These are phyloP conservation scores for Pseudogymnoascus sp. DNA, from an alignment of 2,329 filamentous ascomycete species.

Conservation along the genomic window DNA sequence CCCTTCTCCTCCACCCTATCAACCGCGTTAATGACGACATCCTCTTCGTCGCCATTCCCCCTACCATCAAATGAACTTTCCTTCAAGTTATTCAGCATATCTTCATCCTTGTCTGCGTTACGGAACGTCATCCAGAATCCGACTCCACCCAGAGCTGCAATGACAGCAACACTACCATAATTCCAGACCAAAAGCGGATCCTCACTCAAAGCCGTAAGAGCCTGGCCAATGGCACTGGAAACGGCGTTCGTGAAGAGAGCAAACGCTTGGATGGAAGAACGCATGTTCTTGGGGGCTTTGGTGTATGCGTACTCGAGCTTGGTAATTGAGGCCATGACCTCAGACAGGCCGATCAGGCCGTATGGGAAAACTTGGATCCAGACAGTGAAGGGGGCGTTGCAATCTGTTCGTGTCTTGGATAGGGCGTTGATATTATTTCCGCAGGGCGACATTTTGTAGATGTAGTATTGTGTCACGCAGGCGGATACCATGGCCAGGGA, in stretches of 20 bases:
- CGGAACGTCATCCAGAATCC: slow-evolving; percentile 62
- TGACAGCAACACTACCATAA: slow-evolving; percentile 53
- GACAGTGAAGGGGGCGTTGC: slow-evolving; percentile 51
- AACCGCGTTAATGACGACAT: neutral
- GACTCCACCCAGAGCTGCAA: slow-evolving; percentile 53
- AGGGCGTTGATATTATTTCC: slow-evolving; percentile 41
- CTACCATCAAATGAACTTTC: slow-evolving; percentile 15
- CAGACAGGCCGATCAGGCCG: slow-evolving; percentile 45
- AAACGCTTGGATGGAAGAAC: slow-evolving; percentile 62
- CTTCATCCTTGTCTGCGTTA: slow-evolving; percentile 58
- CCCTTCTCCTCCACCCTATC: neutral
- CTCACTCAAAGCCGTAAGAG: slow-evolving; percentile 49
- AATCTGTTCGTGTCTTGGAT: neutral
- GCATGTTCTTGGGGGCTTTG: slow-evolving; percentile 73
- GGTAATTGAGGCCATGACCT: slow-evolving; percentile 49
- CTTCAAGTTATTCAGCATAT: slow-evolving; percentile 55
- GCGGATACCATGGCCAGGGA: slow-evolving; percentile 51
- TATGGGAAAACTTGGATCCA: slow-evolving; percentile 43
- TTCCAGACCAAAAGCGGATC: slow-evolving; percentile 66
- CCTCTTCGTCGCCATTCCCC: slow-evolving; percentile 18
- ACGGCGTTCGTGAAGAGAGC: slow-evolving; percentile 65
- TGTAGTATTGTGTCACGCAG: slow-evolving; percentile 49
- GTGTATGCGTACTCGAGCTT: slow-evolving; percentile 69
- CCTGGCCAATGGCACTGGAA: slow-evolving; percentile 61
- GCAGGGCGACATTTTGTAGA: slow-evolving; percentile 56